Percentiles rank a stretch among this genome's conserved stretches.
phyloP scores from a whole-genome alignment of 805 yeast species.

The Zygoascus flipseniorum region DNA sequence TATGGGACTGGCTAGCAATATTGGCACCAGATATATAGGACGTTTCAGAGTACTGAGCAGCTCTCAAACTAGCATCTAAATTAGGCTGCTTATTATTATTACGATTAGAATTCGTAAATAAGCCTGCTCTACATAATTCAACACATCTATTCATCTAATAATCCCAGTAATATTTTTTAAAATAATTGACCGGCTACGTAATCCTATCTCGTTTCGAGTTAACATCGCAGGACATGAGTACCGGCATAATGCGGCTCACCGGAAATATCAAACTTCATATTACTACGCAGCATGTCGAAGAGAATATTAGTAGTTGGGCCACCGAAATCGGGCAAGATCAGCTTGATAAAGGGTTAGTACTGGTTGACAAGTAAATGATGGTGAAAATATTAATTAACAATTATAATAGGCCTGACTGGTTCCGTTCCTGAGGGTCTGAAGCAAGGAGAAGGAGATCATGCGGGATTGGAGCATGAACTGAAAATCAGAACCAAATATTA shows the following conservation, averaged over 20 bases:
- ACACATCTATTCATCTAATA: too few species aligned
- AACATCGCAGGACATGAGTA: too few species aligned
- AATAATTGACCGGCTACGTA: too few species aligned
- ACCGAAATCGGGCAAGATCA: slow-evolving; percentile 28
- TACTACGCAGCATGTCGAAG: neutral
- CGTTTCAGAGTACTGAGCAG: neutral
- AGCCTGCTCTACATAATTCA: too few species aligned
- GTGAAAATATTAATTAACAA: neutral
- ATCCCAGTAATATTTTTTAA: too few species aligned
- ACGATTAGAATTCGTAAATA: too few species aligned
- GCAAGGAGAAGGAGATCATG: slow-evolving; percentile 15
- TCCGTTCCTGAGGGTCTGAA: slow-evolving; percentile 13
- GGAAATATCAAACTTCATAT: too few species aligned
- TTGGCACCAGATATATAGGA: neutral
- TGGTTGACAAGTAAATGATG: slow-evolving; percentile 6
- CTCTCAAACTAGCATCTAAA: neutral
- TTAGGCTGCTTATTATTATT: neutral
- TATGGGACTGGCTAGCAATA: neutral
- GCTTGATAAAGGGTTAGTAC: slow-evolving; percentile 22
- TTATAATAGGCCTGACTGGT: slow-evolving; percentile 21
- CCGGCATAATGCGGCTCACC: too few species aligned
- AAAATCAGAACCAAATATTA: slow-evolving; percentile 27
- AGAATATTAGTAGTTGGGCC: slow-evolving; percentile 27
- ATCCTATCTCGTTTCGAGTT: too few species aligned
- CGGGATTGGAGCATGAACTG: slow-evolving; percentile 23